Conservation (phyloP, 352 stramenopile genomes). For the Phytophthora podocarpi region DNA sequence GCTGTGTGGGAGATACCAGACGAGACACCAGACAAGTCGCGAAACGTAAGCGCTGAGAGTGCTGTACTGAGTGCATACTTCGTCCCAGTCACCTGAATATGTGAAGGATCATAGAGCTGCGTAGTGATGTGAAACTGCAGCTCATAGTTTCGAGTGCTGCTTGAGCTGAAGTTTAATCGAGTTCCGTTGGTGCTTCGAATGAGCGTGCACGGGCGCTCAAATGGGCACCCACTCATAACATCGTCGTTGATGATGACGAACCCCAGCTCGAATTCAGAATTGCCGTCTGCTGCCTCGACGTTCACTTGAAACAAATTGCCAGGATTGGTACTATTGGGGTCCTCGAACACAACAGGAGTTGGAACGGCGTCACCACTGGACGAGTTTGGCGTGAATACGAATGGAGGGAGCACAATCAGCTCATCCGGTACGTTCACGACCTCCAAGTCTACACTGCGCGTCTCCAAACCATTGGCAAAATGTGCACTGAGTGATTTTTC, state of each 20-base stretch:
- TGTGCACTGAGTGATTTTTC: constrained; percentile 8
- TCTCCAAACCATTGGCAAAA: constrained; percentile 11
- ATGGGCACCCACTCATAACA: constrained; percentile 52
- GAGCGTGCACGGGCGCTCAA: constrained; percentile 55
- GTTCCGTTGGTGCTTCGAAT: constrained; percentile 36
- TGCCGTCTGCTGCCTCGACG: constrained; percentile 44
- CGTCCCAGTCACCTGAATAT: constrained; percentile 52
- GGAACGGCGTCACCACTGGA: constrained; percentile 17
- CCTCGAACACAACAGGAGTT: constrained; percentile 58
- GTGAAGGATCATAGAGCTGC: constrained; percentile 45
- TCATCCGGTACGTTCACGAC: constrained; percentile 56
- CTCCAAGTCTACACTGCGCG: constrained; percentile 52
- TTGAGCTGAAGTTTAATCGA: constrained; percentile 28
- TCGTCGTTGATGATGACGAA: constrained; percentile 55
- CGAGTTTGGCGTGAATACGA: constrained; percentile 35
- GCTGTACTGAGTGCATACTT: constrained; percentile 39
- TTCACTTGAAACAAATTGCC: constrained; percentile 49
- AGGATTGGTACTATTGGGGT: constrained; percentile 44
- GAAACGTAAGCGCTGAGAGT: constrained; percentile 47
- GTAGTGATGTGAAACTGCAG: constrained; percentile 36
- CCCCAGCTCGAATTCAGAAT: constrained; percentile 48
- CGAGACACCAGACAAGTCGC: constrained; percentile 30
- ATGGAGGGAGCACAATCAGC: constrained; percentile 54
- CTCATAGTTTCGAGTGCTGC: constrained; percentile 11
- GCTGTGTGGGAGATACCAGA: constrained; percentile 26